phyloP scores from a whole-genome alignment of 805 yeast genomes.

The Candida ponderosae region DNA sequence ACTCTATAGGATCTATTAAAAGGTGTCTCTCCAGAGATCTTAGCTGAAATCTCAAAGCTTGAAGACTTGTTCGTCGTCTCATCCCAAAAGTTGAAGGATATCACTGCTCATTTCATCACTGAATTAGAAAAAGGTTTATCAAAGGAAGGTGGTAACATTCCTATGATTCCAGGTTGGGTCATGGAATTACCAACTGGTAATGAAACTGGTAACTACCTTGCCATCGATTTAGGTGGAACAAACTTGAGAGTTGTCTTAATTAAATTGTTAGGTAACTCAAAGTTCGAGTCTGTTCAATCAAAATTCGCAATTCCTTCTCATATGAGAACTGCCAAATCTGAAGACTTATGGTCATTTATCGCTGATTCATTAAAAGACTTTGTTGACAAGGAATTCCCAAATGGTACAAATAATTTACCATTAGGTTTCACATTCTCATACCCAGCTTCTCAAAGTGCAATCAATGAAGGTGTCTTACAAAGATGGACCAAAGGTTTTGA shows the following conservation, averaged over 20 bases:
- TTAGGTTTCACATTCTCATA: conserved; percentile 94
- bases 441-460: conserved; percentile 79
- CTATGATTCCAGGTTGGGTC: conserved; percentile 98
- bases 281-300: conserved; percentile 80
- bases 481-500: conserved; percentile 98
- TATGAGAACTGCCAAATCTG: conserved; percentile 73
- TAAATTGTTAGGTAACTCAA: conserved; percentile 71
- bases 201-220: conserved; percentile 84
- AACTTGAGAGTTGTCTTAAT: conserved; percentile 90
- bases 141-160: conserved; percentile 75
- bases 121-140: conserved; percentile 82
- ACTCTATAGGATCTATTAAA: conserved; percentile 8
- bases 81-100: conserved; percentile 48
- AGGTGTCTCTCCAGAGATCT: conserved; percentile 58
- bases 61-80: conserved; percentile 59
- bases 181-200: conserved; percentile 87
- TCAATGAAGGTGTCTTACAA: conserved; percentile 82
- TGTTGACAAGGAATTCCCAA: conserved; percentile 57
- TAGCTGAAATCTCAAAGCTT: conserved; percentile 47
- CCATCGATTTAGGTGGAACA: conserved; percentile 96
- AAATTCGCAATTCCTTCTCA: conserved; percentile 73
- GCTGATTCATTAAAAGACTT: conserved; percentile 74
- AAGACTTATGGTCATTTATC: conserved; percentile 77
- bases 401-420: conserved; percentile 58
- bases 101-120: conserved; percentile 66